phyloP scores from a whole-genome alignment of 768 basidiomycete genomes.

The Leccinum boreale region DNA sequence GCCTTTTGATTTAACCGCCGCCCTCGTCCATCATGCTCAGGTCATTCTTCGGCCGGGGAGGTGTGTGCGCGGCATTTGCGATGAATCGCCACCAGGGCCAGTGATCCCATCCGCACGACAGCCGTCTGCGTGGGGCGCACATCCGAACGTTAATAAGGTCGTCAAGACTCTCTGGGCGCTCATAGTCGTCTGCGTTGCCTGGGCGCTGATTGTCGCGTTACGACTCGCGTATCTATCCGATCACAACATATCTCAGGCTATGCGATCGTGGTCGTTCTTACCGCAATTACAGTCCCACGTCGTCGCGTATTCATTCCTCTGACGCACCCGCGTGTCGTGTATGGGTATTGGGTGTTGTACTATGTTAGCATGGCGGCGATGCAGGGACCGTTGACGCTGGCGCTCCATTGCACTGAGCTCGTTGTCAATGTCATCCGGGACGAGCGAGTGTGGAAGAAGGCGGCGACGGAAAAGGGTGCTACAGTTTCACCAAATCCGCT shows the following conservation, averaged over 20 bases:
- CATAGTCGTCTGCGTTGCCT: conserved; percentile 15
- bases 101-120: conserved; percentile 12
- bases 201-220: conserved; percentile 21
- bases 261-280: conserved; percentile 28
- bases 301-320: conserved; percentile 24
- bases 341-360: conserved; percentile 24
- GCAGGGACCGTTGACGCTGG: conserved; percentile 30
- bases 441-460: conserved; percentile 26
- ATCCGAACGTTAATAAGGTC: conserved; percentile 21
- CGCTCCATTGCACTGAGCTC: conserved; percentile 27
- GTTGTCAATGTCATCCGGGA: conserved; percentile 29
- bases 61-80: conserved; percentile 25
- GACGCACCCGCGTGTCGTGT: conserved; percentile 7
- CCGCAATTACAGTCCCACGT: conserved; percentile 16
- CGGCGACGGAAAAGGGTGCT: conserved; percentile 15
- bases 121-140: conserved; percentile 28
- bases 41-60: conserved; percentile 15
- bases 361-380: conserved; percentile 24
- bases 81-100: conserved; percentile 8
- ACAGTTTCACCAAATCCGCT: conserved; percentile 20
- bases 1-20: conserved; percentile 30
- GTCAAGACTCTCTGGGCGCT: conserved; percentile 22
- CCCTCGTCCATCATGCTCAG: conserved; percentile 28
- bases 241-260: not conserved
- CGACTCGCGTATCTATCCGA: conserved; percentile 10